phyloP scores from a whole-genome alignment of 805 yeast species.

The Zygosaccharomyces gambellarensis region DNA sequence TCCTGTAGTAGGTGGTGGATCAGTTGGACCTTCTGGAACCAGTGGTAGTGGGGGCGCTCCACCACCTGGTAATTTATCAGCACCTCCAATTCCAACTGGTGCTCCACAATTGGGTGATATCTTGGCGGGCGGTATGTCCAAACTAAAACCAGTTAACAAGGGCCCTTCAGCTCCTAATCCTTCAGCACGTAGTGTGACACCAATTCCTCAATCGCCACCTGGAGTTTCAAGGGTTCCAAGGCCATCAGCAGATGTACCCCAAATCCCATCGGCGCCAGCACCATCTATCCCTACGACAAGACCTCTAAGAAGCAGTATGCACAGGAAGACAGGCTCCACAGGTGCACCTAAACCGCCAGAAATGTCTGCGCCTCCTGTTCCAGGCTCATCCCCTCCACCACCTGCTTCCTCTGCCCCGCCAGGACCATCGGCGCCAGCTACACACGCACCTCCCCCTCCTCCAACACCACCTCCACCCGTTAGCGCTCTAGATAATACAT shows the following conservation, averaged over 20 bases:
- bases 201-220: conserved; percentile 36
- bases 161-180: conserved; percentile 26
- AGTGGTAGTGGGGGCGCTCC: conserved; percentile 16
- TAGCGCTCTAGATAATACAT: not conserved
- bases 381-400: conserved; percentile 25
- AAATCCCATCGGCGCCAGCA: conserved; percentile 11
- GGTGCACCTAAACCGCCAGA: conserved; percentile 18
- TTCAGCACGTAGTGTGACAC: conserved; percentile 38
- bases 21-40: conserved; percentile 11
- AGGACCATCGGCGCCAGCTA: conserved; percentile 8
- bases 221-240: conserved; percentile 7
- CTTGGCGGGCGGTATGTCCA: conserved; percentile 72
- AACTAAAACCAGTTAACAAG: conserved; percentile 48
- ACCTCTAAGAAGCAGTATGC: conserved; percentile 11
- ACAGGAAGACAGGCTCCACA: conserved; percentile 12
- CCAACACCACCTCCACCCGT: conserved; percentile 14
- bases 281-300: conserved; percentile 14
- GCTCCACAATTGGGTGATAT: conserved; percentile 35
- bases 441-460: conserved; percentile 9
- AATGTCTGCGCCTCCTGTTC: conserved; percentile 20
- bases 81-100: conserved; percentile 32
- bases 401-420: conserved; percentile 27
- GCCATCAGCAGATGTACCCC: conserved; percentile 15
- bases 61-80: conserved; percentile 13
- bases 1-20: conserved; percentile 44